Evolutionary conservation across 352 stramenopile genomes (phyloP).

Genomic region (Pythium coloratum): DNA sequence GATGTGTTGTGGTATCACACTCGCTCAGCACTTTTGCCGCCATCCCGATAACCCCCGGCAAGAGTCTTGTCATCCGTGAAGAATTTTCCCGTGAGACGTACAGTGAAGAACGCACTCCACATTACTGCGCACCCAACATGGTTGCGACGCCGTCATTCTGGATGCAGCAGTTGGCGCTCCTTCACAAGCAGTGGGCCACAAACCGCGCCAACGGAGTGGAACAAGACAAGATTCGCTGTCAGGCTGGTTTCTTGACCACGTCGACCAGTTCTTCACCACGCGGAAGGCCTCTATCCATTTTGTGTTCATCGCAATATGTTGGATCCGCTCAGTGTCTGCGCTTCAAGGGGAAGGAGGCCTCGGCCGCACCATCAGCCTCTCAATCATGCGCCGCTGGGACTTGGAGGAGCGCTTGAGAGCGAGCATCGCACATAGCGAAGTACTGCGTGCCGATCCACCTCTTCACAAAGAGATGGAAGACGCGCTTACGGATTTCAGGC

Average conservation of each 20-base stretch:
- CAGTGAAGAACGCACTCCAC: neutral
- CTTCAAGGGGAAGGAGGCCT: slow-evolving; percentile 30
- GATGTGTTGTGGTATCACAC: slow-evolving; percentile 6
- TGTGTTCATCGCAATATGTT: slow-evolving; percentile 35
- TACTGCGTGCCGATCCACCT: slow-evolving; percentile 3
- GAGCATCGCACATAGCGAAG: slow-evolving; percentile 20
- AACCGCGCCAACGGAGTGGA: neutral
- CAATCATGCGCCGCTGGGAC: slow-evolving; percentile 24
- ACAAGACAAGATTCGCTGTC: slow-evolving; percentile 3
- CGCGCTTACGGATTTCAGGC: neutral
- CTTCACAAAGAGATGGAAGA: neutral
- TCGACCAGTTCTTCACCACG: slow-evolving; percentile 31
- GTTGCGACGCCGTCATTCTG: neutral
- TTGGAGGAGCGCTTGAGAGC: slow-evolving; percentile 24
- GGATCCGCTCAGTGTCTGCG: slow-evolving; percentile 30
- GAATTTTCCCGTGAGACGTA: neutral
- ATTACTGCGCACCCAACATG: slow-evolving; percentile 5
- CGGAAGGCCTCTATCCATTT: slow-evolving; percentile 28
- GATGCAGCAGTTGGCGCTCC: slow-evolving; percentile 4
- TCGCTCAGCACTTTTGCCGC: slow-evolving; percentile 3
- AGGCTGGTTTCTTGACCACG: slow-evolving; percentile 24
- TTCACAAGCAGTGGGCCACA: slow-evolving; percentile 8
- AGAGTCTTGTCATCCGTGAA: neutral
- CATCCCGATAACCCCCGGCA: neutral
- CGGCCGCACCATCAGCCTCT: slow-evolving; percentile 27